A percentile compares a stretch with the other conserved stretches of the same genome.
Conservation (phyloP, 2,329 filamentous ascomycete species). For the Dactylellina parvicollis region DNA sequence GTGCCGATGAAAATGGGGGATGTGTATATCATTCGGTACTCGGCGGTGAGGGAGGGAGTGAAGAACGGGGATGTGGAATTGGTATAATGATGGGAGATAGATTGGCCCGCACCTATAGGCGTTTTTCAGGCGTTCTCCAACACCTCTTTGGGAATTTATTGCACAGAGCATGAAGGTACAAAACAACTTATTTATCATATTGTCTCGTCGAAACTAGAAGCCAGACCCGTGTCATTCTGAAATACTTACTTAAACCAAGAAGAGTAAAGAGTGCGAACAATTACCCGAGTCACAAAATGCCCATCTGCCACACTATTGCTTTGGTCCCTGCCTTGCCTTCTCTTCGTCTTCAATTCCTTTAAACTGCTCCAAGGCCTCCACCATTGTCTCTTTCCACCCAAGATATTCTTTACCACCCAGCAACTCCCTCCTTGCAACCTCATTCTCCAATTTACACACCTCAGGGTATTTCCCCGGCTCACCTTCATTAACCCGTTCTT, state of each 20-base stretch:
- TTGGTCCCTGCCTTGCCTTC: constrained; percentile 6
- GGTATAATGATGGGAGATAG: constrained; percentile 53
- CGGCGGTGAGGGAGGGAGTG: constrained; percentile 59
- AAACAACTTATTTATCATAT: neutral
- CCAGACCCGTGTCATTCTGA: too few species aligned
- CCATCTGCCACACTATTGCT: neutral
- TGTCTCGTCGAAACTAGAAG: too few species aligned
- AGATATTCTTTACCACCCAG: constrained; percentile 60
- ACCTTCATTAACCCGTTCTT: constrained; percentile 59
- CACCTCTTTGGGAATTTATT: neutral
- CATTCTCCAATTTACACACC: constrained; percentile 63
- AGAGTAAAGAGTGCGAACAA: too few species aligned
- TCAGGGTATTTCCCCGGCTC: constrained; percentile 60
- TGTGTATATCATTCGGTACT: constrained; percentile 60
- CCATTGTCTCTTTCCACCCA: constrained; percentile 61
- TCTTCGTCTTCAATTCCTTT: constrained; percentile 58
- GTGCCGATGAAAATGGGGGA: constrained; percentile 59
- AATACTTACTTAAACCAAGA: too few species aligned
- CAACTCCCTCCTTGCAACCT: constrained; percentile 62
- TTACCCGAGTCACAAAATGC: too few species aligned
- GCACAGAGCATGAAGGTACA: neutral
- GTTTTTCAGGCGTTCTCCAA: neutral
- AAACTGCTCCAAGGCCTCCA: constrained; percentile 60
- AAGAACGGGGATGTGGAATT: constrained; percentile 59
- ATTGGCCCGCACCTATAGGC: neutral